Conservation (phyloP, 495 filamentous ascomycete species). For the Aspergillus sclerotioniger region DNA sequence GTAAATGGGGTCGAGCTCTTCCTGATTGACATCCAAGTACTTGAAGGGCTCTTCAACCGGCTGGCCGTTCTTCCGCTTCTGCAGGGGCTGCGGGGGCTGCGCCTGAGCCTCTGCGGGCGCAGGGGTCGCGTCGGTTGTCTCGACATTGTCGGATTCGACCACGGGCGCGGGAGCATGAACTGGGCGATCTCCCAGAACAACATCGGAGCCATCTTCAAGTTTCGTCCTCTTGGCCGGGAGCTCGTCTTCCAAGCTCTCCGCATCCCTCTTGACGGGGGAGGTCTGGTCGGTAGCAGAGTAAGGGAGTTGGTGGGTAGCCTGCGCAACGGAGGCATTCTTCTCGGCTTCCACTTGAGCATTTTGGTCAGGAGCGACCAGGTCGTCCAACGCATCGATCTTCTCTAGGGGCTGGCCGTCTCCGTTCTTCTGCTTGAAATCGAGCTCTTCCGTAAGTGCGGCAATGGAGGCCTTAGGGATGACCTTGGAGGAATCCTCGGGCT, state of each 20-base stretch:
- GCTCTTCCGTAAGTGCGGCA: conserved; percentile 54
- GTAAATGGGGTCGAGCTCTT: conserved; percentile 70
- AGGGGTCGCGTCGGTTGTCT: conserved; percentile 33
- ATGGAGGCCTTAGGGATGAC: conserved; percentile 52
- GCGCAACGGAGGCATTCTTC: conserved; percentile 46
- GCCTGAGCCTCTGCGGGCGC: conserved; percentile 17
- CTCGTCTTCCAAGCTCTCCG: conserved; percentile 40
- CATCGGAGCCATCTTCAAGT: conserved; percentile 46
- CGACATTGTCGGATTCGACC: conserved; percentile 37
- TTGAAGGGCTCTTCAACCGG: conserved; percentile 87
- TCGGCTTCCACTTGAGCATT: conserved; percentile 35
- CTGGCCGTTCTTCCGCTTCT: conserved; percentile 50
- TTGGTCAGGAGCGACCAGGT: conserved; percentile 37
- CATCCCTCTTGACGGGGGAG: conserved; percentile 37
- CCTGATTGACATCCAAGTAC: conserved; percentile 69
- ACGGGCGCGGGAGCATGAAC: conserved; percentile 48
- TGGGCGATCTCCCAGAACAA: conserved; percentile 47
- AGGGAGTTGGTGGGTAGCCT: conserved; percentile 39
- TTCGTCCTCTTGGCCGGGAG: conserved; percentile 48
- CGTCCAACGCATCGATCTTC: conserved; percentile 52
- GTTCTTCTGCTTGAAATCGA: conserved; percentile 47
- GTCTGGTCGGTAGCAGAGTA: conserved; percentile 35
- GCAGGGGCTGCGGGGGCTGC: conserved; percentile 31
- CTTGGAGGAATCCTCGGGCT: conserved; percentile 67
- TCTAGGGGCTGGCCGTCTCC: conserved; percentile 36